phyloP scores from a whole-genome alignment of 176 grass and related monocot genomes.

The maize (Zea mays) region Zm-B73-REFERENCE-NAM-5.0 NC_050103.1:99051001-99051500 shows the following conservation, averaged over 20 bases:
- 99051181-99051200: neutral
- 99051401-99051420: slow-evolving; percentile 20
- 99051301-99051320: slow-evolving; percentile 37
- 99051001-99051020: slow-evolving; percentile 72
- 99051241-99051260: neutral
- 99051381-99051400: slow-evolving; percentile 23
- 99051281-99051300: slow-evolving; percentile 20
- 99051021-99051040: slow-evolving; percentile 70
- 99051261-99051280: slow-evolving; percentile 25
- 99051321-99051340: neutral
- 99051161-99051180: slow-evolving; percentile 4
- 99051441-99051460: no score
- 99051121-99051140: neutral
- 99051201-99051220: slow-evolving; percentile 22
- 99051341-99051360: slow-evolving; percentile 24
- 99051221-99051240: neutral
- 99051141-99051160: slow-evolving; percentile 52
- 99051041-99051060: slow-evolving; percentile 44
- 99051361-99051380: slow-evolving; percentile 10
- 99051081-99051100: slow-evolving; percentile 55
- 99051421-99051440: slow-evolving; percentile 17
- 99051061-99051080: slow-evolving; percentile 47
- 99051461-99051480: no score
- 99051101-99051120: slow-evolving; percentile 27
- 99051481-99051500: neutral